phyloP scores from a whole-genome alignment of 2,329 filamentous ascomycete genomes.

The Talaromyces amestolkiae region DNA sequence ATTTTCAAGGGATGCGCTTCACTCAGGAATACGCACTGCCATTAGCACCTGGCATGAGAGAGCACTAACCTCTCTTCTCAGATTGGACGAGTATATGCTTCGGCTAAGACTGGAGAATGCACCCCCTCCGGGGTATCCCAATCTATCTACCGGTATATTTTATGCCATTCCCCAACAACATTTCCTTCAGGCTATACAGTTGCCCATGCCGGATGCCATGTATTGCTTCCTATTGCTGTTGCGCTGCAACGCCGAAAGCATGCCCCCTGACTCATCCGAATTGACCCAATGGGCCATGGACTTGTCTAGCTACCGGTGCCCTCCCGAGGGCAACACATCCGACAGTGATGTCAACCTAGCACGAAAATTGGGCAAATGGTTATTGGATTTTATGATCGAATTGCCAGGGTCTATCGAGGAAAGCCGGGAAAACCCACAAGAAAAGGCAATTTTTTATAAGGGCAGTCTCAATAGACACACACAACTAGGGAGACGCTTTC shows the following conservation, averaged over 20 bases:
- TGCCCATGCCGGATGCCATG: slow-evolving; percentile 26
- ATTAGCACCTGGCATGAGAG: slow-evolving; percentile 33
- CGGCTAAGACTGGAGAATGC: slow-evolving; percentile 15
- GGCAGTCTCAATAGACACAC: slow-evolving; percentile 25
- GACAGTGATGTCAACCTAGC: background rate
- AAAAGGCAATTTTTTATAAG: slow-evolving; percentile 28
- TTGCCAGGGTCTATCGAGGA: slow-evolving; percentile 28
- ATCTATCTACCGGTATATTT: background rate
- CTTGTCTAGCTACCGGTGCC: slow-evolving; percentile 1
- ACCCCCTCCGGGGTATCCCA: slow-evolving; percentile 9
- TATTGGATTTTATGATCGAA: slow-evolving; percentile 36
- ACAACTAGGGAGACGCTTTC: slow-evolving; percentile 24
- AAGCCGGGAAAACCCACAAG: slow-evolving; percentile 19
- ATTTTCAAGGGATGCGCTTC: slow-evolving; percentile 34
- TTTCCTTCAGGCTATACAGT: slow-evolving; percentile 32
- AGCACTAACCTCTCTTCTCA: slow-evolving; percentile 37
- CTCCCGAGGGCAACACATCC: background rate
- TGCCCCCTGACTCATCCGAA: slow-evolving; percentile 35
- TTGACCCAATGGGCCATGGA: slow-evolving; percentile 39
- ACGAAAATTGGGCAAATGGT: slow-evolving; percentile 33
- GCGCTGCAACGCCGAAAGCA: slow-evolving; percentile 39
- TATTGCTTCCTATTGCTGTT: slow-evolving; percentile 34
- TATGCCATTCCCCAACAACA: slow-evolving; percentile 36
- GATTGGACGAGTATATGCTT: slow-evolving; percentile 36
- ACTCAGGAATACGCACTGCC: slow-evolving; percentile 42